Evolutionary conservation across 768 basidiomycete genomes (phyloP).

Genomic region (Leccinum olivaceopallidum): DNA sequence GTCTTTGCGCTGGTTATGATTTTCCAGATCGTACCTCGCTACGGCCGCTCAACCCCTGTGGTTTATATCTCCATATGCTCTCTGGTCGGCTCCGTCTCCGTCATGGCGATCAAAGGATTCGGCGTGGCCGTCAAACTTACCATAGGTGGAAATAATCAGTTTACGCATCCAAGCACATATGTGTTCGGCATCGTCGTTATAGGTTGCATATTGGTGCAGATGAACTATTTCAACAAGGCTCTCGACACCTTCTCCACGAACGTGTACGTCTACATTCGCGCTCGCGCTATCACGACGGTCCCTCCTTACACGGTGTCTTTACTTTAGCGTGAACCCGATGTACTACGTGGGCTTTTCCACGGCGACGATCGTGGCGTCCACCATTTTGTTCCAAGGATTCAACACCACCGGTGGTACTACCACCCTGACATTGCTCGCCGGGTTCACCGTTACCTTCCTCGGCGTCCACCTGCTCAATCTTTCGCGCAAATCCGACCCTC

Average conservation of each 20-base stretch:
- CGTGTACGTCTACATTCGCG: constrained; percentile 60
- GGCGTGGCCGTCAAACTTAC: constrained; percentile 97
- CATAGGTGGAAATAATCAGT: constrained; percentile 90
- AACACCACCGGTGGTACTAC: constrained; percentile 83
- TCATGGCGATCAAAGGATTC: constrained; percentile 99
- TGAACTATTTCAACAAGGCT: constrained; percentile 99
- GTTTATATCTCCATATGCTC: constrained; percentile 98
- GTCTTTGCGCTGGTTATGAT: constrained; percentile 87
- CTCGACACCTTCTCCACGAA: constrained; percentile 97
- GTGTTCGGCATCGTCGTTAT: constrained; percentile 84
- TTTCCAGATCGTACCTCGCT: constrained; percentile 76
- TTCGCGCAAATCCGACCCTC: constrained; percentile 58
- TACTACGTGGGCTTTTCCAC: constrained; percentile 98
- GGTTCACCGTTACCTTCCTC: constrained; percentile 91
- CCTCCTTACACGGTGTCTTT: constrained; percentile 1
- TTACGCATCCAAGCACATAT: constrained; percentile 94
- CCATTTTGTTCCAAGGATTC: constrained; percentile 97
- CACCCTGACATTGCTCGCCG: constrained; percentile 83
- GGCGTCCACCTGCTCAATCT: constrained; percentile 95
- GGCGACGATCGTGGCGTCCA: constrained; percentile 88
- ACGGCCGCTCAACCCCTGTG: constrained; percentile 85
- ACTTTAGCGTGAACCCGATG: constrained; percentile 91
- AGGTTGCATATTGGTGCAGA: constrained; percentile 86
- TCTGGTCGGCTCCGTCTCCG: constrained; percentile 91
- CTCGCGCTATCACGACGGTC: background rate